Percentiles rank a stretch among this genome's conserved stretches.
These are phyloP conservation scores for Vitis hybrid DNA, from an alignment of 177 flowering plant species.

Conservation along the genomic window DNA sequence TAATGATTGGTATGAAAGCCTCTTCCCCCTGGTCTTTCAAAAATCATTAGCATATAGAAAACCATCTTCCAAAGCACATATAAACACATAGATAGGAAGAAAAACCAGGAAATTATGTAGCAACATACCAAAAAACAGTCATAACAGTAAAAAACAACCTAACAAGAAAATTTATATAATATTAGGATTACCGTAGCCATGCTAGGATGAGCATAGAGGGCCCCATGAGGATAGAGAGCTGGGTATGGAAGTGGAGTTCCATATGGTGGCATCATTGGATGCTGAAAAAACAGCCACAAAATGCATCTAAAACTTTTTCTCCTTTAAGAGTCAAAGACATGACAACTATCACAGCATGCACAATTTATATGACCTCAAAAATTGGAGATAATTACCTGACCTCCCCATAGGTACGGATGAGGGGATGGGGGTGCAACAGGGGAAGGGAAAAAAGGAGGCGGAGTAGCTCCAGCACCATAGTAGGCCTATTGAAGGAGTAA, in stretches of 20 bases:
- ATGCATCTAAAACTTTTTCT: not conserved
- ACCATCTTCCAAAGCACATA: too few species aligned
- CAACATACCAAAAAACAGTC: too few species aligned
- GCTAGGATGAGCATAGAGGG: conserved; percentile 4
- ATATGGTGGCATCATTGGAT: not conserved
- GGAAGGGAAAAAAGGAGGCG: conserved; percentile 2
- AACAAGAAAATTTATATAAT: not conserved
- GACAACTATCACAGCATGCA: not conserved
- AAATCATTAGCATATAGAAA: too few species aligned
- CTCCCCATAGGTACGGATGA: conserved; percentile 4
- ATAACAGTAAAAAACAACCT: not conserved
- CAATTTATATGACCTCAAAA: not conserved
- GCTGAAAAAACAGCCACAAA: not conserved
- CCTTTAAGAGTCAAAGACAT: not conserved
- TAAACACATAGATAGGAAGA: too few species aligned
- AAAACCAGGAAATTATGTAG: too few species aligned
- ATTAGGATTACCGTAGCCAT: not conserved
- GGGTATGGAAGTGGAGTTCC: conserved; percentile 1
- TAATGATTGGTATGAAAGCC: not conserved
- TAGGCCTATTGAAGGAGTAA: not conserved
- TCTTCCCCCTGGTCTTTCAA: too few species aligned
- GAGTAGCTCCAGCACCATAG: conserved; percentile 2
- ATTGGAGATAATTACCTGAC: conserved; percentile 4
- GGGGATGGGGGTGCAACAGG: not conserved
- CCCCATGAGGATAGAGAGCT: conserved; percentile 1